These are phyloP conservation scores for Microdochium paspali DNA, from an alignment of 2,329 filamentous ascomycete genomes.

Conservation along the genomic window DNA sequence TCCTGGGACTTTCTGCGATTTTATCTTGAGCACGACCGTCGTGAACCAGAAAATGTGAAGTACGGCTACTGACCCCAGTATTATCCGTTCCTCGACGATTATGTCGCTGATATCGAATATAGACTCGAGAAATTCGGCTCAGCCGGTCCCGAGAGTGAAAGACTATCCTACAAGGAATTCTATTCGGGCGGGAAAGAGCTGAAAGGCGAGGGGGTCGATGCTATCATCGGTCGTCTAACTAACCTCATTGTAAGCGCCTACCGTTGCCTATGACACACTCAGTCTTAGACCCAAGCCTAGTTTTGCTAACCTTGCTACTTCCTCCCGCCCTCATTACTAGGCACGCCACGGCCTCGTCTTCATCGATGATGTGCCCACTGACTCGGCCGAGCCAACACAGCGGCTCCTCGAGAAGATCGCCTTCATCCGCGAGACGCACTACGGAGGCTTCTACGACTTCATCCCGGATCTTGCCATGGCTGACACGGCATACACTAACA, in stretches of 20 bases:
- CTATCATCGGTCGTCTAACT: conserved; percentile 52
- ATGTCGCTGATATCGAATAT: neutral
- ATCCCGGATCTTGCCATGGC: conserved; percentile 79
- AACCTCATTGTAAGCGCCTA: conserved; percentile 53
- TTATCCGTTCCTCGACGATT: neutral
- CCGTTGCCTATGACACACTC: too few species aligned
- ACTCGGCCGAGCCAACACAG: conserved; percentile 62
- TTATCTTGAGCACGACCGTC: conserved; percentile 26
- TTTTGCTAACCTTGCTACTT: neutral
- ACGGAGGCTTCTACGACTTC: conserved; percentile 75
- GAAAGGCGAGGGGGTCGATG: neutral
- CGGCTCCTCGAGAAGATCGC: conserved; percentile 71
- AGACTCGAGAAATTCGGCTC: conserved; percentile 17
- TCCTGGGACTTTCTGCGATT: conserved; percentile 49
- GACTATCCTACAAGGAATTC: conserved; percentile 49
- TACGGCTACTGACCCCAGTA: conserved; percentile 9
- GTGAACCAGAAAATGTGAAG: conserved; percentile 22
- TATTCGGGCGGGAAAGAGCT: conserved; percentile 39
- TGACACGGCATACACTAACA: conserved; percentile 85
- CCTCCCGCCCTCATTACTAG: conserved; percentile 28
- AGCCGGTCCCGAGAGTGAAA: conserved; percentile 20
- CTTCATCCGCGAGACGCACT: conserved; percentile 85
- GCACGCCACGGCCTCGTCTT: conserved; percentile 67
- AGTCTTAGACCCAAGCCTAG: conserved; percentile 1
- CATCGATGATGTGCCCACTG: conserved; percentile 56